Base-by-base conservation (phyloP, 2,329 filamentous ascomycete genomes). In the Polytolypa hystricis region DNA sequence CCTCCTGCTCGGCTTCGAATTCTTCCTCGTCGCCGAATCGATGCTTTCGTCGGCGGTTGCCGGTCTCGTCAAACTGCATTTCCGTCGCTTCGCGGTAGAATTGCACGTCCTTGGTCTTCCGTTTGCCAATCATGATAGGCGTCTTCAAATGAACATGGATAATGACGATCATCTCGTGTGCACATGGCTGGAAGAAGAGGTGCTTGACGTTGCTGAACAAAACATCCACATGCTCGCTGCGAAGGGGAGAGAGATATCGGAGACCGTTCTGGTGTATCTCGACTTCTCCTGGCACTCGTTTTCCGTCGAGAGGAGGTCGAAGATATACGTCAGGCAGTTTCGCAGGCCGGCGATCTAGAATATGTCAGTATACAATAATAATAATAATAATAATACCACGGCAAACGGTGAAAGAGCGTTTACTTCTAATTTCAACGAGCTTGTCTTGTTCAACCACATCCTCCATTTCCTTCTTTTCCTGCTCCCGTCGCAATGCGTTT, bases 241-340 rank as follows among this genome's bases (percentile, higher is more conserved):
- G 79, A 45, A 93, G 67, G 36, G 83, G 77, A 35, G 84, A 83
- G 65, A 89, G 72, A 60, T 98, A 98, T 42, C 91, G 84, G 40
- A 98, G 82, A 87, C 91, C 91, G 52, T 98, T 98, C 54, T 96
- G 87, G 62, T 98, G 91, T 34, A 98, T 95, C 62, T 96, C 89
- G 26, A 98, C 80, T 56, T 91, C 86, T 53, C 91, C 91, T 30
- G 91, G 84, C 19, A 98, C 84, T 52, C 91, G 85, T 65, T 98
- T 98, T 52, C 87, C 87, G 61, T 98, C 91, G 69, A 96, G 79
- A 0, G 86, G 85, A 33, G 91, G 91, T 39, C 91, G 84, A 47
- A 98, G 84, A 59, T 89, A 98, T 50, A 98, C 85, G 56, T 95
- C 91, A 43, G 93, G 84, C 51, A 98, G 73, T 42, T 89, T 81